Evolutionary conservation across 306 rosid genomes (phyloP).

Genomic region (Elaeagnus macrophylla): DNA sequence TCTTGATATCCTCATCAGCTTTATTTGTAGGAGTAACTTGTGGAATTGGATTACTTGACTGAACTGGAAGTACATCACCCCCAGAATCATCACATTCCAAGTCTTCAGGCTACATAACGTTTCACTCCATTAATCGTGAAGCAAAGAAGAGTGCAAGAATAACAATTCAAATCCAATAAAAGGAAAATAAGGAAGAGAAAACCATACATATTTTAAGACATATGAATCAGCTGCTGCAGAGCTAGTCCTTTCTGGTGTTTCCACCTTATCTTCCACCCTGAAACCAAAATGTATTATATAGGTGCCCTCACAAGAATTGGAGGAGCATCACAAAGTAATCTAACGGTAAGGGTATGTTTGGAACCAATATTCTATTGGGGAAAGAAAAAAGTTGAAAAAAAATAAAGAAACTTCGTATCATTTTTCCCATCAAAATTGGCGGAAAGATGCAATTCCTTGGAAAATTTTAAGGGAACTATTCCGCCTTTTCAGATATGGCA

Average conservation of each 20-base stretch:
- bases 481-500: too few relatives aligned
- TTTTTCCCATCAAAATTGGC: too few relatives aligned
- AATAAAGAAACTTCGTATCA: too few relatives aligned
- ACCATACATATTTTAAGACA: slow-evolving; percentile 52
- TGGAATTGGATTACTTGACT: slow-evolving; percentile 39
- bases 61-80: slow-evolving; percentile 68
- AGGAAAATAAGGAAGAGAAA: slow-evolving; percentile 4
- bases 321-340: too few relatives aligned
- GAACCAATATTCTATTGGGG: too few relatives aligned
- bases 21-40: slow-evolving; percentile 62
- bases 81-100: slow-evolving; percentile 95
- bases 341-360: too few relatives aligned
- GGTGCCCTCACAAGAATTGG: too few relatives aligned
- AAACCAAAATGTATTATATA: slow-evolving; percentile 11
- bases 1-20: slow-evolving; percentile 89
- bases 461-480: too few relatives aligned
- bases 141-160: background rate
- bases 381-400: too few relatives aligned
- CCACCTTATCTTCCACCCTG: slow-evolving; percentile 62
- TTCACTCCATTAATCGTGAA: background rate
- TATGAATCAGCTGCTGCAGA: slow-evolving; percentile 35
- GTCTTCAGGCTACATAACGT: slow-evolving; percentile 54
- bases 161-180: background rate
- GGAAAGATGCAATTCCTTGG: too few relatives aligned
- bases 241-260: slow-evolving; percentile 47